Percentiles rank a stretch among this genome's conserved stretches.
phyloP scores from a whole-genome alignment of 495 filamentous ascomycete genomes.

The Neurospora hispaniola region DNA sequence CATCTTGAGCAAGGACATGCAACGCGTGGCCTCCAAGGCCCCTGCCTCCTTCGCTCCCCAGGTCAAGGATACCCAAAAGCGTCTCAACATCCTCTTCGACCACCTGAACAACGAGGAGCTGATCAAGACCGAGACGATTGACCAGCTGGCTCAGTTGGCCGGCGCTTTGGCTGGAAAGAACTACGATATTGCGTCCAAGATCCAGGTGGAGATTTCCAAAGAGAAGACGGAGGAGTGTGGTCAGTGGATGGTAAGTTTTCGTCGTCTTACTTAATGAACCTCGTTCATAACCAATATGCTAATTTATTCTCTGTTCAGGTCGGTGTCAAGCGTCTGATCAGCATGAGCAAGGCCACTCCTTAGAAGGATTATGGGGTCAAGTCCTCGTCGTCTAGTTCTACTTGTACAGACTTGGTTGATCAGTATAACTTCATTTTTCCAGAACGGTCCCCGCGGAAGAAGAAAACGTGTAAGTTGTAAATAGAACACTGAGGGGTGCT shows the following conservation, averaged over 20 bases:
- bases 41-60: slow-evolving; percentile 72
- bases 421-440: not conserved
- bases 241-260: slow-evolving; percentile 81
- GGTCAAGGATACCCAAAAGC: slow-evolving; percentile 86
- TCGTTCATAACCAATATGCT: not conserved
- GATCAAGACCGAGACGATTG: slow-evolving; percentile 69
- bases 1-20: slow-evolving; percentile 73
- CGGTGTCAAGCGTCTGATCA: slow-evolving; percentile 83
- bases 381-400: not conserved
- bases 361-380: slow-evolving; percentile 5
- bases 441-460: not conserved
- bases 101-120: slow-evolving; percentile 93
- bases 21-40: slow-evolving; percentile 72
- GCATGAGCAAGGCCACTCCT: slow-evolving; percentile 76
- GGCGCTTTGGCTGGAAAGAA: slow-evolving; percentile 57
- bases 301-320: slow-evolving; percentile 40
- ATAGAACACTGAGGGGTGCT: not conserved
- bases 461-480: not conserved
- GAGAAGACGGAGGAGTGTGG: slow-evolving; percentile 78
- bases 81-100: slow-evolving; percentile 84
- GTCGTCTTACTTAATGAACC: not conserved
- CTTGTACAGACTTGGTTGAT: not conserved
- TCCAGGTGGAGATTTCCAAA: slow-evolving; percentile 75
- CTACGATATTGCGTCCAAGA: slow-evolving; percentile 60
- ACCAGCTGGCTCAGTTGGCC: slow-evolving; percentile 50